Evolutionary conservation across 805 yeast genomes (phyloP).

Genomic region (Candida arabinofermentans): DNA sequence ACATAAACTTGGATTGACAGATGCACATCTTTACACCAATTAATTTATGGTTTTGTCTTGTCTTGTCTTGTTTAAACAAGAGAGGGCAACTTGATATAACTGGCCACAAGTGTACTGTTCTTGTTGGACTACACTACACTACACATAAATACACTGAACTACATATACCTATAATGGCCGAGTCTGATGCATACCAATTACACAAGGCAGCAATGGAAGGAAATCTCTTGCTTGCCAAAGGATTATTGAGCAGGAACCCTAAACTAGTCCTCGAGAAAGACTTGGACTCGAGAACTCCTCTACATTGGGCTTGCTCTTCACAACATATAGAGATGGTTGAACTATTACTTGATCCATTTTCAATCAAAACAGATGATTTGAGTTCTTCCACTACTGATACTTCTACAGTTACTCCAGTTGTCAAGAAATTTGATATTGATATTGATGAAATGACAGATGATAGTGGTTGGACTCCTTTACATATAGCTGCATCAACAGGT

Average conservation of each 20-base stretch:
- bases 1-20: too few species aligned
- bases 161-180: too few species aligned
- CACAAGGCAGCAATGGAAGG: slow-evolving; percentile 69
- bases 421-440: slow-evolving; percentile 40
- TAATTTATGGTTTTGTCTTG: too few species aligned
- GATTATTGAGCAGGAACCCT: slow-evolving; percentile 48
- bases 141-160: too few species aligned
- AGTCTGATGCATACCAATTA: slow-evolving; percentile 24
- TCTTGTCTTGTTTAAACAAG: too few species aligned
- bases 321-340: slow-evolving; percentile 50
- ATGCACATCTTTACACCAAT: too few species aligned
- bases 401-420: not conserved
- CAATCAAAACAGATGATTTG: slow-evolving; percentile 9
- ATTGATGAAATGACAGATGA: slow-evolving; percentile 67
- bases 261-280: slow-evolving; percentile 47
- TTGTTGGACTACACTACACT: too few species aligned
- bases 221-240: slow-evolving; percentile 46
- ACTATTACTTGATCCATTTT: slow-evolving; percentile 37
- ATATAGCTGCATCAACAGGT: slow-evolving; percentile 78
- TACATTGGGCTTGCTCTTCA: slow-evolving; percentile 85
- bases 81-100: too few species aligned
- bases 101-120: too few species aligned
- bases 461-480: slow-evolving; percentile 87
- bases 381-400: slow-evolving; percentile 3
- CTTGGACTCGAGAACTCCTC: slow-evolving; percentile 71